phyloP scores from a whole-genome alignment of 768 basidiomycete genomes.

The Galerina marginata region DNA sequence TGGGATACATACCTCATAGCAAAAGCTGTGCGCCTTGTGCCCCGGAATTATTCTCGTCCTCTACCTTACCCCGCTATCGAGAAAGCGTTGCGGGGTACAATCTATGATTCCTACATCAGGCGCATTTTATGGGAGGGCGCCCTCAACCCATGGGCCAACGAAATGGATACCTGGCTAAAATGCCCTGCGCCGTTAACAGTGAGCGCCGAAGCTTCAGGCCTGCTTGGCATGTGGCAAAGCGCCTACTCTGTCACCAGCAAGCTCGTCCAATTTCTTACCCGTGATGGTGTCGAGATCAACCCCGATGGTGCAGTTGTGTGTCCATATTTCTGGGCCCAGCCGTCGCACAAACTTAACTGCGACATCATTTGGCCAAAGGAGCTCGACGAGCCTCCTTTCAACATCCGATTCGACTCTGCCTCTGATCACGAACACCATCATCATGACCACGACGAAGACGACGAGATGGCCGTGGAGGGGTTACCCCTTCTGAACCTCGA shows the following conservation, averaged over 20 bases:
- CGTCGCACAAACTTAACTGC: constrained; percentile 82
- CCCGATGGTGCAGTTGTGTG: constrained; percentile 54
- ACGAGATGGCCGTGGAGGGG: constrained; percentile 1
- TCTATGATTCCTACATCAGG: constrained; percentile 88
- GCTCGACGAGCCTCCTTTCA: constrained; percentile 58
- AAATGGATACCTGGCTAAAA: constrained; percentile 65
- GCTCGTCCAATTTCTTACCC: constrained; percentile 7
- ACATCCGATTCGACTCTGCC: constrained; percentile 24
- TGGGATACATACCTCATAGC: constrained; percentile 89
- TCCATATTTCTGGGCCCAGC: constrained; percentile 79
- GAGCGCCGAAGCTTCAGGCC: constrained; percentile 3
- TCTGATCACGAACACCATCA: constrained; percentile 21
- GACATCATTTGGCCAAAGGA: constrained; percentile 79
- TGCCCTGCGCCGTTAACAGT: constrained; percentile 54
- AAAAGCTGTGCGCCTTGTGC: constrained; percentile 75
- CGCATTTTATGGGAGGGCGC: constrained; percentile 88
- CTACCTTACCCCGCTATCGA: constrained; percentile 75
- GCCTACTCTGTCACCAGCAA: constrained; percentile 13
- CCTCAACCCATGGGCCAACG: constrained; percentile 66
- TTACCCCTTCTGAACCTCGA: constrained; percentile 65
- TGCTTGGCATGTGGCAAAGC: constrained; percentile 20
- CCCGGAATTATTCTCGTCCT: constrained; percentile 77
- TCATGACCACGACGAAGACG: constrained; percentile 15
- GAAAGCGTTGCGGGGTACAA: constrained; percentile 69
- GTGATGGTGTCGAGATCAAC: constrained; percentile 26